Evolutionary conservation across 108 stramenopile genomes (phyloP), one percentile per base, ranked within the genome.

Genomic region (Discostella pseudostelligera): DNA sequence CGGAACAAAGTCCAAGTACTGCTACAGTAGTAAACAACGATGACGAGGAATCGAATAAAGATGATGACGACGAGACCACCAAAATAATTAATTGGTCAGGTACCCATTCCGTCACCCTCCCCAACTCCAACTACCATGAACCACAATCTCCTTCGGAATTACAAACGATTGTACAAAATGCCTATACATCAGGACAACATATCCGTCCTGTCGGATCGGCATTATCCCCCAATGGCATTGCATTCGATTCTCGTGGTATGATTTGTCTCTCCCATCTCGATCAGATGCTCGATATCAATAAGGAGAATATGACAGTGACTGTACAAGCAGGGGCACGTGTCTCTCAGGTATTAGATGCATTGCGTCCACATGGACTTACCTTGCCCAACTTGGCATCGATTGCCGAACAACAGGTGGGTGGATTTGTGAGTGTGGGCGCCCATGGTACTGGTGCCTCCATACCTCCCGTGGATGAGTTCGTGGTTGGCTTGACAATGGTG

Each of bases 371-470:
- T 36, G 82, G 84, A 9, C 53, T 99, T 36, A 99, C 98, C 20
- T 81, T 99, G 55, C 93, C 96, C 29, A 98, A 98, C 74, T 79
- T 98, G 48, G 96, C 97, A 35, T 87, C 85, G 12, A 98, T 99
- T 76, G 94, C 92, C 40, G 95, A 98, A 73, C 98, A 99, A 70
- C 97, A 97, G 74, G 82, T 99, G 63, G 98, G 96, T 39, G 97
- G 97, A 2, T 98, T 97, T 56, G 71, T 87, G 10, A 92, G 94
- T 63, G 94, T 97, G 13, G 96, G 94, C 25, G 98, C 97, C 0
- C 98, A 99, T 74, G 98, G 98, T 3, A 99, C 97, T 9, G 98
- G 98, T 0, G 88, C 83, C n/a, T 56, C 63, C 0, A 79, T 99
- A 43, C 88, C 96, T 4, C 96, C 98, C 5, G 91, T 96, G 37